Conservation (phyloP, 2,329 filamentous ascomycete genomes). For the Epichloe elymi region DNA sequence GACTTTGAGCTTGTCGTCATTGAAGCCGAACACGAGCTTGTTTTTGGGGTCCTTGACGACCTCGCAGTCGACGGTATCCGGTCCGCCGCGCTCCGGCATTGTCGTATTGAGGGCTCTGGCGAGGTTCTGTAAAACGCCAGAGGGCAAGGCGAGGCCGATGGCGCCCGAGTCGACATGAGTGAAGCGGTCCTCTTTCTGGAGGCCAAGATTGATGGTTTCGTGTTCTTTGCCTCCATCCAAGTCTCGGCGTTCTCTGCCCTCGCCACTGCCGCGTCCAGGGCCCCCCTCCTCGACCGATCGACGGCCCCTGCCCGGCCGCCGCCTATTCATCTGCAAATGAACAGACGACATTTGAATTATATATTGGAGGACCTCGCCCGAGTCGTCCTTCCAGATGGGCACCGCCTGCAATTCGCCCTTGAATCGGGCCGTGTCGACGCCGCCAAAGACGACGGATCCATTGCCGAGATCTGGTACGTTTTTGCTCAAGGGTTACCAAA, state of each 20-base stretch:
- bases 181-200: not conserved
- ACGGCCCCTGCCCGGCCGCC: not conserved
- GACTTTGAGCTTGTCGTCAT: not conserved
- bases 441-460: not conserved
- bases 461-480: not conserved
- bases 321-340: not conserved
- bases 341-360: not conserved
- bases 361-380: not conserved
- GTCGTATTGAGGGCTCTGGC: not conserved
- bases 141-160: not conserved
- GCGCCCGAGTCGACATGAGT: not conserved
- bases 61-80: not conserved
- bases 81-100: rapidly evolving
- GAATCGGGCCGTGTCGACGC: not conserved
- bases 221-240: not conserved
- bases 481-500: too few relatives aligned
- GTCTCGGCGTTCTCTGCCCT: not conserved
- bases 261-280: not conserved
- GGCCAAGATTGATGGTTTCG: not conserved
- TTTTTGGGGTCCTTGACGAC: not conserved
- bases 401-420: not conserved
- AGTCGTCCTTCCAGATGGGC: not conserved
- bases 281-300: not conserved
- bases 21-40: not conserved
- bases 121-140: not conserved